A percentile compares a stretch with the other conserved stretches of the same genome.
Conservation (phyloP, 345 rosid species). For the Ceriops tagal region DNA sequence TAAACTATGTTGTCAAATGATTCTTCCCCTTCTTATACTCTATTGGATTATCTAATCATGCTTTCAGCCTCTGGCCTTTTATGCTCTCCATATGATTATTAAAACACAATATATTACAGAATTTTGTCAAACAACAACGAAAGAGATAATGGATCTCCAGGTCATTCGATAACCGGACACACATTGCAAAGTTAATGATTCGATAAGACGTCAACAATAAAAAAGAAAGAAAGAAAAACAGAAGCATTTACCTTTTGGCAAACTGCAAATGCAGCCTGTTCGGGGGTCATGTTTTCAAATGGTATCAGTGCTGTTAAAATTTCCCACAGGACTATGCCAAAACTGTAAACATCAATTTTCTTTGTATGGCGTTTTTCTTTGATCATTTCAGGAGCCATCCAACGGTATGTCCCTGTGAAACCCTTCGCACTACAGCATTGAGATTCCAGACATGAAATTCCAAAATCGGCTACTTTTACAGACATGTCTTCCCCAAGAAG, state of each 20-base stretch:
- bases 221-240: background rate
- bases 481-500: conserved; percentile 63
- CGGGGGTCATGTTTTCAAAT: conserved; percentile 73
- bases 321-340: conserved; percentile 82
- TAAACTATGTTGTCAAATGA: background rate
- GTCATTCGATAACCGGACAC: too few species aligned
- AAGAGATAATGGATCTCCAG: background rate
- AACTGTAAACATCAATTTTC: conserved; percentile 80
- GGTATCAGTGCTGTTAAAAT: conserved; percentile 65
- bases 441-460: conserved; percentile 69
- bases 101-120: background rate
- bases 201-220: background rate
- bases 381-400: conserved; percentile 94
- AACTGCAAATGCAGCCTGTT: conserved; percentile 83
- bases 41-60: too few species aligned
- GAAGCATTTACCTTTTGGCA: conserved; percentile 58
- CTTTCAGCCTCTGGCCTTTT: background rate
- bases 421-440: conserved; percentile 64
- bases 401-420: conserved; percentile 71
- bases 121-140: conserved; percentile 4
- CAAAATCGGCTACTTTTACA: conserved; percentile 76
- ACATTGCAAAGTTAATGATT: background rate
- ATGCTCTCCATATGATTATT: background rate
- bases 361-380: conserved; percentile 65
- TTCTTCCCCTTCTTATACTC: background rate